A percentile compares a stretch with the other conserved stretches of the same genome.
Evolutionary conservation across 148 eudicot species (phyloP).

Genomic region (Vaccinium corymbosum): DNA sequence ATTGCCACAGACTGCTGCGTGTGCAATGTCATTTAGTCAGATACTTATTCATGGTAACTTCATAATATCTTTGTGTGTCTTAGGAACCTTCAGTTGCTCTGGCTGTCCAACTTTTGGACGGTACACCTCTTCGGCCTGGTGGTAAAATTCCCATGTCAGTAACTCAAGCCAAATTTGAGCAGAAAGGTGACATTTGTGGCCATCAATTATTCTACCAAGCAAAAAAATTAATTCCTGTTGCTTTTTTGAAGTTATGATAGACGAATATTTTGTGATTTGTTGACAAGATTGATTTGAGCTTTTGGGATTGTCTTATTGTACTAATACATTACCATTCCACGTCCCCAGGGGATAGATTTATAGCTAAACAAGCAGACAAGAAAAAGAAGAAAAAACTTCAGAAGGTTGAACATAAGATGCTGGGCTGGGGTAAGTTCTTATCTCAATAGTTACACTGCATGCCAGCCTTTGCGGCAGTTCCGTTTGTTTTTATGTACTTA

Average conservation of each 20-base stretch:
- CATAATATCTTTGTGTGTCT: conserved; percentile 9
- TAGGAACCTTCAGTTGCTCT: conserved; percentile 97
- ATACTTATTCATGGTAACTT: conserved; percentile 8
- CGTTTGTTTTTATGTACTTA: not conserved
- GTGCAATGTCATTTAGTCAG: not conserved
- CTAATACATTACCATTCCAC: conserved; percentile 3
- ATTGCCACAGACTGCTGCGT: conserved; percentile 14
- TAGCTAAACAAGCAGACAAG: conserved; percentile 85
- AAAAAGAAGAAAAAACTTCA: conserved; percentile 83
- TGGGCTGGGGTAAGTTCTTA: conserved; percentile 85
- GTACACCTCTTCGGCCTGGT: conserved; percentile 79
- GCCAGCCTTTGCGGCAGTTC: not conserved
- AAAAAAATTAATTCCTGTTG: not conserved
- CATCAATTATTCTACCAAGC: not conserved
- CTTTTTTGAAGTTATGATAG: not conserved
- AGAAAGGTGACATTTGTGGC: conserved; percentile 59
- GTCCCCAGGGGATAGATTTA: conserved; percentile 78
- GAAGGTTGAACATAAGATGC: conserved; percentile 95
- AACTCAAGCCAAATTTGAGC: conserved; percentile 85
- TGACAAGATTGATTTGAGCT: not conserved
- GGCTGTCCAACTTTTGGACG: conserved; percentile 84
- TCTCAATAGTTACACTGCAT: not conserved
- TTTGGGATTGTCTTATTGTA: conserved; percentile 13
- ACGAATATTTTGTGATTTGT: not conserved
- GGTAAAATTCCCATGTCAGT: conserved; percentile 76